phyloP scores from a whole-genome alignment of 768 basidiomycete species.

The Gloeostereum incarnatum region DNA sequence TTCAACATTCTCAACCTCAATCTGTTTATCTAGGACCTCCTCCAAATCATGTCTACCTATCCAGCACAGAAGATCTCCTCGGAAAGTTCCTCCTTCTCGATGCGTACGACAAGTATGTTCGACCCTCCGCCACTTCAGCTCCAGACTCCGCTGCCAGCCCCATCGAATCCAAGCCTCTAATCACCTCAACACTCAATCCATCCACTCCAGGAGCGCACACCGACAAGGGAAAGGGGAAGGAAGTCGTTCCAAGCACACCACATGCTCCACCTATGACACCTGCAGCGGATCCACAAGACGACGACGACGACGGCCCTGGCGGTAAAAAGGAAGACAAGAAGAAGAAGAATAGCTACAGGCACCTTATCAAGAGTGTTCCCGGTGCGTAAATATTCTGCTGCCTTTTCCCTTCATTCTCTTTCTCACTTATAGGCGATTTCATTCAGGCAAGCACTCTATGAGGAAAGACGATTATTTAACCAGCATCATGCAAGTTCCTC shows the following conservation, averaged over 20 bases:
- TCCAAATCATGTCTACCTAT: conserved; percentile 38
- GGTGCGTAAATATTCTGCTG: conserved; percentile 31
- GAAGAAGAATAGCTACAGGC: conserved; percentile 73
- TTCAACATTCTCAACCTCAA: conserved; percentile 8
- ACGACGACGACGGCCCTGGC: conserved; percentile 46
- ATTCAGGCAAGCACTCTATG: conserved; percentile 64
- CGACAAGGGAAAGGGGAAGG: conserved; percentile 46
- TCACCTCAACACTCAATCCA: too few species aligned
- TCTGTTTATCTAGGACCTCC: conserved; percentile 15
- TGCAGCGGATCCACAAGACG: conserved; percentile 19
- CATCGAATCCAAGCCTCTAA: neutral
- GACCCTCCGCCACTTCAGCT: conserved; percentile 32
- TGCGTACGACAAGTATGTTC: conserved; percentile 78
- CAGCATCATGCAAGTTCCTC: conserved; percentile 56
- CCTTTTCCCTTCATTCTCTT: neutral
- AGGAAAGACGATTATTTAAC: conserved; percentile 72
- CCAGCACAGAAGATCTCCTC: conserved; percentile 74
- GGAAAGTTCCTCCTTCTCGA: conserved; percentile 59
- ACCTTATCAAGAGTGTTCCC: conserved; percentile 67
- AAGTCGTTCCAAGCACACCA: conserved; percentile 3
- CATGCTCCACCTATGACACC: conserved; percentile 5
- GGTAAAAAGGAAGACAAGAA: conserved; percentile 54
- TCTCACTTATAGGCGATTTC: conserved; percentile 7
- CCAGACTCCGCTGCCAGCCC: conserved; percentile 13
- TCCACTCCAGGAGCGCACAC: neutral